These are phyloP conservation scores for Macrophomina pseudophaseolina DNA, from an alignment of 2,329 filamentous ascomycete genomes.

Conservation along the genomic window DNA sequence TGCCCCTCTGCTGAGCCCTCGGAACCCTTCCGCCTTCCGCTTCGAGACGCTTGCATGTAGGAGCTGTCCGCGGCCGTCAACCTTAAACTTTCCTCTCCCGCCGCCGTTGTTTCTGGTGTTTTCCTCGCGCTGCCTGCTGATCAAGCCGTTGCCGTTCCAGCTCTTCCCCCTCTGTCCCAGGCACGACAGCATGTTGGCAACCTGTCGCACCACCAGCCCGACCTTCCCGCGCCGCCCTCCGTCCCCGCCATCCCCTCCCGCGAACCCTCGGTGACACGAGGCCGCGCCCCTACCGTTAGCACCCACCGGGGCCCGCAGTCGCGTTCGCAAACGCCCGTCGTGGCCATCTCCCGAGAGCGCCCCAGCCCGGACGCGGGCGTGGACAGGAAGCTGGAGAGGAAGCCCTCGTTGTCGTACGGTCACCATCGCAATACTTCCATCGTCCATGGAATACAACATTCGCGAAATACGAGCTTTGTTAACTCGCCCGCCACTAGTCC, in stretches of 20 bases:
- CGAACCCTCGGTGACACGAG: slow-evolving; percentile 52
- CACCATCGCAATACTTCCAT: slow-evolving; percentile 97
- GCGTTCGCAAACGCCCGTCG: slow-evolving; percentile 50
- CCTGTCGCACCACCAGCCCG: slow-evolving; percentile 43
- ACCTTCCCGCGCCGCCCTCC: slow-evolving; percentile 31
- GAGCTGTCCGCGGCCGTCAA: background rate
- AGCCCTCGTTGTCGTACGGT: slow-evolving; percentile 67
- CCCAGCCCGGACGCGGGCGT: slow-evolving; percentile 47
- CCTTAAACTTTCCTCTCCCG: background rate
- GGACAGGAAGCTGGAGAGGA: slow-evolving; percentile 59
- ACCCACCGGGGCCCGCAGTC: slow-evolving; percentile 49
- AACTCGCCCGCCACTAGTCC: slow-evolving; percentile 79
- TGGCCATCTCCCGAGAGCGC: slow-evolving; percentile 39
- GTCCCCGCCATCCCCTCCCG: slow-evolving; percentile 41
- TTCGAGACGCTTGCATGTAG: slow-evolving; percentile 29
- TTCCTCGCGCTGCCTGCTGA: slow-evolving; percentile 37
- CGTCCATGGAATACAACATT: slow-evolving; percentile 94
- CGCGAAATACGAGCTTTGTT: slow-evolving; percentile 82
- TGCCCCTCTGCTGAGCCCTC: slow-evolving; percentile 6
- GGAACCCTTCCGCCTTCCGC: slow-evolving; percentile 16
- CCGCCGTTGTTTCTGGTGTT: slow-evolving; percentile 24
- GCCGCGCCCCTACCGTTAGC: slow-evolving; percentile 51
- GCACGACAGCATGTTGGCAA: slow-evolving; percentile 44
- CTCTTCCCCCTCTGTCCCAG: slow-evolving; percentile 47
- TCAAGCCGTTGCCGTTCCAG: slow-evolving; percentile 35